These are phyloP conservation scores for Heterobasidion annosum DNA, from an alignment of 1,284 basidiomycete genomes.

Conservation along the genomic window DNA sequence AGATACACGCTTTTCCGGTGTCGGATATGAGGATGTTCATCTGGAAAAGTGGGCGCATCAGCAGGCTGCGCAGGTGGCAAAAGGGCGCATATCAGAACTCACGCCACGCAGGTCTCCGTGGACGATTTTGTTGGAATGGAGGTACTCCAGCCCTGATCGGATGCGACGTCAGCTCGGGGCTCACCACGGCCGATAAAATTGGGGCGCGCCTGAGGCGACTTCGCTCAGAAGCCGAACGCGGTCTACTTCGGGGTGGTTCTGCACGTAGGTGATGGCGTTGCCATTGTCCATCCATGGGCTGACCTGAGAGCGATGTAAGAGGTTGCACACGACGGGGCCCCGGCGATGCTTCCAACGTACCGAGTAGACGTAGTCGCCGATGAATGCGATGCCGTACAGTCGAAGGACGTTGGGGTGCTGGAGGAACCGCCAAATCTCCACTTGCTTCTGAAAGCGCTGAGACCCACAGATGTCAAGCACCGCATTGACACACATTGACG, in stretches of 20 bases:
- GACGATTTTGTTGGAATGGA: constrained; percentile 29
- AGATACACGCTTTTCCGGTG: constrained; percentile 24
- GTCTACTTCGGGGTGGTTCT: constrained; percentile 21
- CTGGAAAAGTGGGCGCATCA: constrained; percentile 12
- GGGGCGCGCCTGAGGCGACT: constrained; percentile 22
- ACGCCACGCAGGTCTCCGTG: constrained; percentile 39
- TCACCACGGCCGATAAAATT: neutral
- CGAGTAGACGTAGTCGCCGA: constrained; percentile 24
- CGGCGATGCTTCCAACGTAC: constrained; percentile 15
- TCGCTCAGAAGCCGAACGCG: constrained; percentile 27
- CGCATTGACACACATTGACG: constrained; percentile 1
- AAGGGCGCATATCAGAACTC: constrained; percentile 7
- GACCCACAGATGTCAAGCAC: neutral
- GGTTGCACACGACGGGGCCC: neutral
- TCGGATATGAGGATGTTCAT: constrained; percentile 30
- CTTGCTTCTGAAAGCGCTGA: constrained; percentile 19
- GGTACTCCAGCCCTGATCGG: constrained; percentile 29
- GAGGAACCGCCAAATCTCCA: constrained; percentile 32
- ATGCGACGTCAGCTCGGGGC: neutral
- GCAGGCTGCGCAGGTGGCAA: no score
- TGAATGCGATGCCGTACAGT: constrained; percentile 29
- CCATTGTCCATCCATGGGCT: constrained; percentile 38
- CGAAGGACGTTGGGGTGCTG: constrained; percentile 30
- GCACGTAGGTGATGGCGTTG: constrained; percentile 24
- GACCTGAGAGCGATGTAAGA: constrained; percentile 19